Evolutionary conservation across 768 basidiomycete species (phyloP), one percentile per base, ranked within the genome.

Genomic region (Dioszegia hungarica): DNA sequence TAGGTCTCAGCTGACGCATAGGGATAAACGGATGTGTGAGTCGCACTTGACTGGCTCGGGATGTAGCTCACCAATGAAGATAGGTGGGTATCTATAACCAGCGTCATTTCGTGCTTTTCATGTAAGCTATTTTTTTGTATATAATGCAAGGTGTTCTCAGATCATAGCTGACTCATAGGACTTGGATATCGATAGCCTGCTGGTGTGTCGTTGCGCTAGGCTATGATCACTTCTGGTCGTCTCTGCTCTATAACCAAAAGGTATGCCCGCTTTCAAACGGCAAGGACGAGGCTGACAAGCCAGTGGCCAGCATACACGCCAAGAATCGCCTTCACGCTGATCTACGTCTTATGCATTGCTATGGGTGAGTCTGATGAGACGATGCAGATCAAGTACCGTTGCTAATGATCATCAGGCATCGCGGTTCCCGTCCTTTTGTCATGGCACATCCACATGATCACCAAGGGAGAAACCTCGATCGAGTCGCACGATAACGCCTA

Each of bases 1-100:
- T n/a, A n/a, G n/a, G n/a, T n/a, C n/a, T n/a, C n/a, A n/a, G 36
- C 53, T 56, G 40, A 59, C 34, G 5, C 19, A 6, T 69, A 92
- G 90, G 92, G 92, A 84, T 97, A 47, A 97, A 97, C 75, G 90
- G 91, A 83, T 98, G 94, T 72, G 94, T 77, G 50, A 59, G 74
- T 71, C 12, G 31, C 14, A 29, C 20, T n/a, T 8, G 14, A 14
- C 11, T 19, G 31, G 33, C 11, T 27, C 10, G 6, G 22, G 6
- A 29, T 33, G 24, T 25, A 57, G 19, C 46, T 41, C 25, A 33
- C 31, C 44, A 46, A 46, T 19, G 6, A 24, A 28, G 29, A 38
- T 53, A 77, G 77, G 77, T 99, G 40, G 94, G 94, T 11, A 75
- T 98, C 6, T 81, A 94, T 72, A 99, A 98, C 66, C 93, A 97